These are phyloP conservation scores for Achaetomium macrosporum DNA, from an alignment of 2,329 filamentous ascomycete genomes.

Conservation along the genomic window DNA sequence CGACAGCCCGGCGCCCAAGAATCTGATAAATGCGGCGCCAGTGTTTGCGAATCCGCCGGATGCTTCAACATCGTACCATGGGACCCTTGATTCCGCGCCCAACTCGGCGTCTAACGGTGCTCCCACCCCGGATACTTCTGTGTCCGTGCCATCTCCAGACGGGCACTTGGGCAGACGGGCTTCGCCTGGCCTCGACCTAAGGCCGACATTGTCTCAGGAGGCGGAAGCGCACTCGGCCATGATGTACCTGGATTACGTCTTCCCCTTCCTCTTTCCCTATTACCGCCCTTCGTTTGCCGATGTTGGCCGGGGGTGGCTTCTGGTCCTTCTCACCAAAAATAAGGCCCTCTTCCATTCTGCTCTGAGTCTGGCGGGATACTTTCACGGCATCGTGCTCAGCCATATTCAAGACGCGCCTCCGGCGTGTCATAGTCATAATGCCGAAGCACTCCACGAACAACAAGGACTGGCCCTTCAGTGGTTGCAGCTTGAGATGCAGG, in stretches of 20 bases:
- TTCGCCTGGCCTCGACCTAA: background rate
- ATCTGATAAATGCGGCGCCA: background rate
- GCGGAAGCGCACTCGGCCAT: conserved; percentile 39
- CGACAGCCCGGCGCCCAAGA: background rate
- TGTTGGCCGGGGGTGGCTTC: conserved; percentile 56
- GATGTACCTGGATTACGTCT: conserved; percentile 57
- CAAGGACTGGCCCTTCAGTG: conserved; percentile 28
- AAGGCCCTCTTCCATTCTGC: conserved; percentile 53
- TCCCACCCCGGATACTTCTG: background rate
- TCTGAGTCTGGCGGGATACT: conserved; percentile 52
- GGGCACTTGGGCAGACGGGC: background rate
- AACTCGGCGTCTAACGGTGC: background rate
- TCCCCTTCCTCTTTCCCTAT: conserved; percentile 59
- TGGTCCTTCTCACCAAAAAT: conserved; percentile 51
- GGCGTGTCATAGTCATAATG: conserved; percentile 19
- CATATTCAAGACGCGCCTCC: background rate
- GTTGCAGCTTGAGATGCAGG: conserved; percentile 27
- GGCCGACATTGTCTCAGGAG: conserved; percentile 15
- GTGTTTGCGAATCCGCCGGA: background rate
- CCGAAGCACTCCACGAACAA: conserved; percentile 26
- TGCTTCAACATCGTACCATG: background rate
- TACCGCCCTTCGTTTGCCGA: conserved; percentile 51
- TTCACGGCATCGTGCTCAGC: conserved; percentile 43
- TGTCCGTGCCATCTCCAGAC: conserved; percentile 4
- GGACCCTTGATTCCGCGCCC: background rate